Base-by-base conservation (phyloP, 164 flowering plant species). In the Tetracentron sinense region DNA sequence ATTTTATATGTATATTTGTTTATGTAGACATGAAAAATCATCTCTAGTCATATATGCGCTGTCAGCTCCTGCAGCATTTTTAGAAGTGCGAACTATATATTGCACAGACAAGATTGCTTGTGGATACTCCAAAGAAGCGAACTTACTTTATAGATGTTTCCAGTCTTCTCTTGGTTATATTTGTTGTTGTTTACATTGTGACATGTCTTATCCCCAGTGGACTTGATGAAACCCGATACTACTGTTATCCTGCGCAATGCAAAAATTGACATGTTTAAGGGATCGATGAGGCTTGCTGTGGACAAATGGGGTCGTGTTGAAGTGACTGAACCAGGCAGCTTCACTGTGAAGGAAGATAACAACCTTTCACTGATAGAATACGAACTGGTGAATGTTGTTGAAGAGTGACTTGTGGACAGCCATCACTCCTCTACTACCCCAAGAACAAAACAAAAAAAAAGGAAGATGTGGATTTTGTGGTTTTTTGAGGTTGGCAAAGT, bases 181-280 rank as follows among this genome's bases (percentile, higher is more conserved):
- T 55, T 17, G 6, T 21, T 21, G 25, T 7, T 26, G 23, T 6
- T 28, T n/a, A 10, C 50, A 6, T 49, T 10, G 21, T 14, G 38
- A 16, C 17, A 30, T 35, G 42, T 56, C 38, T 33, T 42, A 20
- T 25, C 6, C 67, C 46, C 72, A 76, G 80, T 76, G 63, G 77
- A 76, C 29, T 42, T 64, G 64, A 73, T 76, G 80, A 56, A 70
- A 58, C 48, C 72, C 17, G 77, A 58, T 20, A 15, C 69, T 17
- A 76, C 72, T 5, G 66, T 76, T 10, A 76, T 65, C n/a, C 58
- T 76, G 42, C 69, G 77, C 23, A 76, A 76, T 58, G 80, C 79
- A 17, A 76, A 76, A 54, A 76, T 76, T 58, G 79, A 75, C 68
- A 75, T 75, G 79, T 75, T 65, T 63, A 75, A 72, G 71, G 75